Conservation (phyloP, 257 asterid genomes). For the Solanum chiquidenum region DNA sequence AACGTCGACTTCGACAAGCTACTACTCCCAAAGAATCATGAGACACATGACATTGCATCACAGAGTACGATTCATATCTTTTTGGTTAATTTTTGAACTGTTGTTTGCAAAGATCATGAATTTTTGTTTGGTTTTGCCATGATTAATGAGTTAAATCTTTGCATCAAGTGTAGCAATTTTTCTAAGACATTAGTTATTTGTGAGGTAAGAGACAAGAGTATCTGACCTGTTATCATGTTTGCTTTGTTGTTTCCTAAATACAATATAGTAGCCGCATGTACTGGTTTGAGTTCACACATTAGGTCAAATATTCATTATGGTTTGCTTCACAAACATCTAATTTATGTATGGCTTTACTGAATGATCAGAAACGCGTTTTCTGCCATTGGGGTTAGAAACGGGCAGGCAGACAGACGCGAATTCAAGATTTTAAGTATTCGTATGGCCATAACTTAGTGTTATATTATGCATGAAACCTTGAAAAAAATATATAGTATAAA, state of each 20-base stretch:
- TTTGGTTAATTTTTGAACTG: not conserved
- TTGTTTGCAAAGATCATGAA: not conserved
- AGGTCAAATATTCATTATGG: not conserved
- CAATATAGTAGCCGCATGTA: not conserved
- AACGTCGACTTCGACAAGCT: slow-evolving; percentile 65
- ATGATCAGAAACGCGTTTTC: not conserved
- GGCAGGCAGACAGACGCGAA: not conserved
- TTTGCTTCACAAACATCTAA: not conserved
- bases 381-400: not conserved
- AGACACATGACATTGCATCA: not conserved
- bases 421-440: not conserved
- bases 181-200: not conserved
- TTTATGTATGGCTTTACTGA: not conserved
- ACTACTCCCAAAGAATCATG: slow-evolving; percentile 27
- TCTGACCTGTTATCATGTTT: not conserved
- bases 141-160: not conserved
- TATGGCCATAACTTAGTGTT: not conserved
- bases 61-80: not conserved
- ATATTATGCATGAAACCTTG: too few species aligned
- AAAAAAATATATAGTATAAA: too few species aligned
- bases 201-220: not conserved
- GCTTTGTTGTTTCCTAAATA: not conserved
- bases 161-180: not conserved
- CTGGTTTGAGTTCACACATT: not conserved
- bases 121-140: not conserved